phyloP scores from a whole-genome alignment of 345 rosid species.

The Pistacia atlantica region DNA sequence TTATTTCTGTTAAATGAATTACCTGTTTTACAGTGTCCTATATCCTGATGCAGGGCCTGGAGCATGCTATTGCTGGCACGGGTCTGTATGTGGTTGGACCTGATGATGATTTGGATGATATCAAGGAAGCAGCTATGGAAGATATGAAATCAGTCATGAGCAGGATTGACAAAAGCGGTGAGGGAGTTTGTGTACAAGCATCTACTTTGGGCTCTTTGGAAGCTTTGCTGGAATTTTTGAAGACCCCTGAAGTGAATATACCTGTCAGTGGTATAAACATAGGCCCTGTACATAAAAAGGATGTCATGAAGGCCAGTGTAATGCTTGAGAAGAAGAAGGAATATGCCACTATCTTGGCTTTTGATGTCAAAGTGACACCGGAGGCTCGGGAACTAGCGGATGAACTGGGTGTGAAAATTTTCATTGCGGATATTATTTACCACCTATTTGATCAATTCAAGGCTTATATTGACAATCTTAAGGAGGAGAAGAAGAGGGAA shows the following conservation, averaged over 20 bases:
- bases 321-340: conserved; percentile 97
- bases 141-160: conserved; percentile 88
- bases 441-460: conserved; percentile 90
- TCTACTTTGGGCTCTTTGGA: conserved; percentile 95
- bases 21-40: conserved; percentile 6
- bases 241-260: conserved; percentile 80
- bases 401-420: conserved; percentile 87
- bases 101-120: conserved; percentile 73
- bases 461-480: conserved; percentile 76
- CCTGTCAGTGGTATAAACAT: conserved; percentile 93
- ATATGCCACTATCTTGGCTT: conserved; percentile 90
- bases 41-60: conserved; percentile 64
- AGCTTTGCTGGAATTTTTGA: conserved; percentile 90
- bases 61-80: conserved; percentile 97
- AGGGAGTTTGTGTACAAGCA: conserved; percentile 95
- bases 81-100: conserved; percentile 78
- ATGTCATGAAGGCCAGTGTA: conserved; percentile 89
- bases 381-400: conserved; percentile 92
- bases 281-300: conserved; percentile 93
- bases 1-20: background rate
- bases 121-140: conserved; percentile 70
- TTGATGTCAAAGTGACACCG: conserved; percentile 90
- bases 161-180: conserved; percentile 85
- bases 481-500: conserved; percentile 93
- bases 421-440: conserved; percentile 94